A percentile compares a stretch with the other conserved stretches of the same genome.
phyloP scores from a whole-genome alignment of 495 filamentous ascomycete genomes.

The Podospora appendiculata region DNA sequence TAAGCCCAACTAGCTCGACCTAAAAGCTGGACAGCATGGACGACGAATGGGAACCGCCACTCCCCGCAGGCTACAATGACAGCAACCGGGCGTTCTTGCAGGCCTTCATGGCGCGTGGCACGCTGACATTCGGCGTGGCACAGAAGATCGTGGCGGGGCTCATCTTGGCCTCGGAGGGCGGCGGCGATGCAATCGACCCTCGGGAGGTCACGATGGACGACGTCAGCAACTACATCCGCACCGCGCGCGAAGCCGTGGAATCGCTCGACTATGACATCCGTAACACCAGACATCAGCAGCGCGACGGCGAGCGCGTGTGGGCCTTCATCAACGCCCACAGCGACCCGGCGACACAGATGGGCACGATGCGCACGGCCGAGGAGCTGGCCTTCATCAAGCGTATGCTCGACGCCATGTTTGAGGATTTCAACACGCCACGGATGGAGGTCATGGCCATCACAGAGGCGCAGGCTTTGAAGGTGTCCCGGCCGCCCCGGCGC shows the following conservation, averaged over 20 bases:
- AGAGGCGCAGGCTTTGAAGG: conserved; percentile 64
- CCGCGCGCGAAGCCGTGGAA: conserved; percentile 63
- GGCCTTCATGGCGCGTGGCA: conserved; percentile 71
- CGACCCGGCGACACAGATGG: conserved; percentile 76
- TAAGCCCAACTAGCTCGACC: too few species aligned
- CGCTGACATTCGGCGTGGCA: conserved; percentile 66
- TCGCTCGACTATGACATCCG: conserved; percentile 83
- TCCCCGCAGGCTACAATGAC: conserved; percentile 39
- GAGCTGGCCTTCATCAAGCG: conserved; percentile 88
- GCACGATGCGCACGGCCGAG: conserved; percentile 72
- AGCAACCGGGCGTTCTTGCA: conserved; percentile 89
- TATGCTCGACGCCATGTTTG: conserved; percentile 87
- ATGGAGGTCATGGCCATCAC: conserved; percentile 76
- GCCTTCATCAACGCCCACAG: conserved; percentile 84
- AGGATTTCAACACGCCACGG: conserved; percentile 65
- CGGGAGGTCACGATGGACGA: conserved; percentile 60
- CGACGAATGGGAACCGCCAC: conserved; percentile 18
- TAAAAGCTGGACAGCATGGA: conserved; percentile 9
- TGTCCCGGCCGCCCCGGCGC: conserved; percentile 41
- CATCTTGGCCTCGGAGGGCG: conserved; percentile 39
- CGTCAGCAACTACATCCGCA: conserved; percentile 58
- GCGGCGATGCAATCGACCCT: conserved; percentile 8
- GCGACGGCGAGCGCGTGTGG: conserved; percentile 45
- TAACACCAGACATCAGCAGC: conserved; percentile 55
- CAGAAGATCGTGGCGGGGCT: conserved; percentile 72